A percentile compares a stretch with the other conserved stretches of the same genome.
Evolutionary conservation across 2,329 filamentous ascomycete species (phyloP).

Genomic region (Ascochyta lentis): DNA sequence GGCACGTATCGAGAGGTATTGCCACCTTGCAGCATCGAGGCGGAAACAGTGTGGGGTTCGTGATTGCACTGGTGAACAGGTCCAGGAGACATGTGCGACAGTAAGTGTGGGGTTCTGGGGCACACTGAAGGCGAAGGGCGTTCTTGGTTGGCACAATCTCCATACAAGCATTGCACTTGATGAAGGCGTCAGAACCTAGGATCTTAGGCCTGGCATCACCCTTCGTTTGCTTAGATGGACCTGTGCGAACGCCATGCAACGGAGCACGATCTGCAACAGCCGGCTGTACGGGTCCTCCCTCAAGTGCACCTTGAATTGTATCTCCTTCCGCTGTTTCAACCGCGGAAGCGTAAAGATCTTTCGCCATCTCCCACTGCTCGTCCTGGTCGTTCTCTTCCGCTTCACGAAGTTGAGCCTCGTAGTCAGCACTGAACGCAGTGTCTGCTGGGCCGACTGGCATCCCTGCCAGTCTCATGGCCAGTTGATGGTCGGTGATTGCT

Average conservation of each 20-base stretch:
- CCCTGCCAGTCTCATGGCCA: conserved; percentile 17
- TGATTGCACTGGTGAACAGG: conserved; percentile 27
- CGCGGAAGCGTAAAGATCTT: neutral
- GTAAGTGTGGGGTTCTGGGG: conserved; percentile 27
- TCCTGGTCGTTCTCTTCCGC: neutral
- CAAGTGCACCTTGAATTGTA: no score
- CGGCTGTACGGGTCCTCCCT: neutral
- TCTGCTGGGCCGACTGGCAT: neutral
- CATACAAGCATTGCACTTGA: conserved; percentile 14
- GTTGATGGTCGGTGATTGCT: conserved; percentile 20
- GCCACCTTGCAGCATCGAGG: conserved; percentile 27
- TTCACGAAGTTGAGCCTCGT: neutral
- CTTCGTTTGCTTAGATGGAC: neutral
- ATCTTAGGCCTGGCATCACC: neutral
- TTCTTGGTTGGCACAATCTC: neutral
- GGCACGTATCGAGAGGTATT: conserved; percentile 23
- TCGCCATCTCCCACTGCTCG: neutral
- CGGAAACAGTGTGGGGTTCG: conserved; percentile 29
- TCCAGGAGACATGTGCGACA: conserved; percentile 30
- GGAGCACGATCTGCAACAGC: neutral
- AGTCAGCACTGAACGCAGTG: neutral
- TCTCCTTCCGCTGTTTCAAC: neutral
- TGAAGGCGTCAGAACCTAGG: neutral
- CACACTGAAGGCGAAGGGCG: conserved; percentile 14
- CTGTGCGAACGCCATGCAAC: neutral